phyloP scores from a whole-genome alignment of 2,329 filamentous ascomycete species.

The Lojkania enalia region DNA sequence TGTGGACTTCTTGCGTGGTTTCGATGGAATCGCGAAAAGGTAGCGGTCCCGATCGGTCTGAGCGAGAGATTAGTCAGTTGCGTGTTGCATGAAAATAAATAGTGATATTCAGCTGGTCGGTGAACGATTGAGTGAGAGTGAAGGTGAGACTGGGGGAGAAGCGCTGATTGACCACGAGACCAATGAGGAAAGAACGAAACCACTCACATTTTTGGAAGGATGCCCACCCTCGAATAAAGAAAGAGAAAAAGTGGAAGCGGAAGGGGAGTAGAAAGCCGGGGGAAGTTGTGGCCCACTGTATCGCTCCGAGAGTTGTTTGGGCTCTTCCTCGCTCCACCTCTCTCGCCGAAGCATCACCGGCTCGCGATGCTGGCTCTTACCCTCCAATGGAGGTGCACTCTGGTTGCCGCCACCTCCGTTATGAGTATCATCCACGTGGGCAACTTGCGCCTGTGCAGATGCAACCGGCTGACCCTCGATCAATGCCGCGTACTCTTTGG shows the following conservation, averaged over 20 bases:
- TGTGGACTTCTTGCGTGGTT: constrained; percentile 7
- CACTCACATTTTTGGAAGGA: constrained; percentile 40
- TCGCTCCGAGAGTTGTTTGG: background rate
- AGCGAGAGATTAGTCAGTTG: background rate
- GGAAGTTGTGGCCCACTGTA: constrained; percentile 8
- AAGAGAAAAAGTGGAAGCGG: constrained; percentile 18
- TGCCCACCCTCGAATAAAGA: constrained; percentile 24
- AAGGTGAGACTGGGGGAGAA: background rate
- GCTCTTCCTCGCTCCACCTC: constrained; percentile 21
- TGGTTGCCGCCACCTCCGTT: constrained; percentile 7
- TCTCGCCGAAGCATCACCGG: constrained; percentile 12
- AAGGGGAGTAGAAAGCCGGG: constrained; percentile 39
- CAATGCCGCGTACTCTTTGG: constrained; percentile 33
- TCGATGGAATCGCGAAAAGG: constrained; percentile 24
- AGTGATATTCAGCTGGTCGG: constrained; percentile 2
- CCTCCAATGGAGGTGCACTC: constrained; percentile 16
- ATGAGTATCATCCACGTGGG: constrained; percentile 7
- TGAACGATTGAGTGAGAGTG: background rate
- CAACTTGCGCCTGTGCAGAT: constrained; percentile 20
- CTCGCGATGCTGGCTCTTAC: constrained; percentile 5
- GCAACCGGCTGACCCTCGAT: constrained; percentile 26
- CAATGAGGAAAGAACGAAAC: background rate
- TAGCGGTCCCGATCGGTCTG: constrained; percentile 31
- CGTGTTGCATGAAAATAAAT: background rate
- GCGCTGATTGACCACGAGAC: background rate